Evolutionary conservation across 2,329 filamentous ascomycete genomes (phyloP), one percentile per base, ranked within the genome.

Genomic region (Alternaria alternata): DNA sequence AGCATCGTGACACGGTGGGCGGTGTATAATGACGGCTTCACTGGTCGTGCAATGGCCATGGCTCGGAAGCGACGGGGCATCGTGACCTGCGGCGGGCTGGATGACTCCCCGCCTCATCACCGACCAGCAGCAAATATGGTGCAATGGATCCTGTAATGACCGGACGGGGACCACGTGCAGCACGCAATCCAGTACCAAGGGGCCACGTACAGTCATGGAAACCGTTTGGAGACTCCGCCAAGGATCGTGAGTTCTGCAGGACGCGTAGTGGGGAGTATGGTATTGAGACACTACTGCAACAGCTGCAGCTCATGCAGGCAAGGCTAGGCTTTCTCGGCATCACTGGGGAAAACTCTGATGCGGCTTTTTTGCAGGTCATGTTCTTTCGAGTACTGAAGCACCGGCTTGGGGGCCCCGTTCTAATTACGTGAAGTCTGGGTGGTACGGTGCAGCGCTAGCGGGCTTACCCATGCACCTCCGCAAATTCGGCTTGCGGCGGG

Each of bases 241-340:
- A 75, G 72, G 61, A 72, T 74, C 69, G 72, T 70, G 72, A 73
- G 59, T 51, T 67, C 47, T 60, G 59, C 64, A 62, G 36, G 59
- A 59, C 59, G 62, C 54, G 57, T 51, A 42, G 59, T 48, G 56
- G 58, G 36, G 49, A 47, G 43, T 24, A n/a, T 5, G 32, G 44
- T 51, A 14, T 32, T 34, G 48, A 41, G 32, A 51, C 54, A 62
- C 47, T 53, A 49, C 24, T 57, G 58, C 54, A 49, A n/a, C 48
- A 30, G 48, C 49, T 49, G 49, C 34, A 54, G 51, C 41, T 43
- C 42, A 54, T 46, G 42, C 51, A 55, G 43, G 49, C 52, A n/a
- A 32, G 41, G 43, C 44, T 34, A 28, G 52, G 42, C 12, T 26
- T 20, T 39, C 9, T 57, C 57, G 57, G 57, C 57, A 24, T 42